Base-by-base conservation (phyloP, 2,329 filamentous ascomycete genomes). In the Podosphaera aphanis region DNA sequence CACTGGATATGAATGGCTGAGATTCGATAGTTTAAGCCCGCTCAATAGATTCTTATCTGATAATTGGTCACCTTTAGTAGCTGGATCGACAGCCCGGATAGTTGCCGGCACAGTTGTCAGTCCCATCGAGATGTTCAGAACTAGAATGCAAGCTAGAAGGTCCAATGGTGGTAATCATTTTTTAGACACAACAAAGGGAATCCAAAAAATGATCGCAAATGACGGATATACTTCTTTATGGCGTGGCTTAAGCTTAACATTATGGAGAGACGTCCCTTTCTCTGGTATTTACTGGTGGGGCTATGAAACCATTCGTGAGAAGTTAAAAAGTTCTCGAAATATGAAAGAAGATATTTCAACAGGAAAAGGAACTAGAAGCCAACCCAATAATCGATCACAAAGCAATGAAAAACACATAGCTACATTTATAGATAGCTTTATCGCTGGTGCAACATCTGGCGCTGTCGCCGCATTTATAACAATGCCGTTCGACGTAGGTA, bases 201-300 rank as follows among this genome's bases (percentile, higher is more conserved):
- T 95, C 25, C 68, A 74, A 52, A 74, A 80, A 27, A 90, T 94
- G 83, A 83, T 93, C 1, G 68, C 69, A 8, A 63, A 65, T 0
- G 71, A 83, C 50, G 90, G 90, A 2, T 84, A 90, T 53, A 69
- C 70, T 1, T 83, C 85, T 1, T 66, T 98, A 0, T 98, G 90
- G 90, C 72, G 88, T 47, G 90, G 90, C 0, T 64, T 98, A 46
- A 85, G 79, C 0, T 66, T 98, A 55, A 95, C 88, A 0, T 71
- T 98, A 48, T 98, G 90, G 90, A 73, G 90, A 51, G 90, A 98
- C 58, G 90, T 95, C 0, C 90, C 90, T 0, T 98, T 98, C 57
- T 95, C 88, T 0, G 90, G 82, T 2, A 72, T 98, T 39, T 98
- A 98, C 65, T 98, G 90, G 90, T 92, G 82, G 77, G 88, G 90